These are phyloP conservation scores for Aspergillus chevalieri DNA, from an alignment of 2,329 filamentous ascomycete genomes.

Conservation along the genomic window DNA sequence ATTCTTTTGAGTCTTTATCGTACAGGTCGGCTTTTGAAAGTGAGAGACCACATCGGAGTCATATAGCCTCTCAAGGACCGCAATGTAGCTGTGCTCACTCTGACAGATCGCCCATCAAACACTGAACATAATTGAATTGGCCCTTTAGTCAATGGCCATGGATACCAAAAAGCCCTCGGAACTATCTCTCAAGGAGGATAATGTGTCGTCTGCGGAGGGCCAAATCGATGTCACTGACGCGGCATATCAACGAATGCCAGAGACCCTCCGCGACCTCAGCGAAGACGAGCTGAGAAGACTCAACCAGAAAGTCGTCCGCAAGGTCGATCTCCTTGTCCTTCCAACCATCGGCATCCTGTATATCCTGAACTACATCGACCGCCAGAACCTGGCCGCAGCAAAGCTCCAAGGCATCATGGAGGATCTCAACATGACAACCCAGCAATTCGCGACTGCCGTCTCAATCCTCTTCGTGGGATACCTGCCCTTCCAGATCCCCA, in stretches of 20 bases:
- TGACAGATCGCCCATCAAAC: too few species aligned
- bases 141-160: not conserved
- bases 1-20: too few species aligned
- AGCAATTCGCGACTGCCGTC: slow-evolving; percentile 28
- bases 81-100: too few species aligned
- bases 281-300: slow-evolving; percentile 17
- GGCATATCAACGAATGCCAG: slow-evolving; percentile 17
- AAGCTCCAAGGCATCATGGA: slow-evolving; percentile 38
- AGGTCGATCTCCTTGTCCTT: slow-evolving; percentile 25
- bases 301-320: slow-evolving; percentile 21
- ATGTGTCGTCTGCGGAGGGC: slow-evolving; percentile 17
- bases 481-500: slow-evolving; percentile 36
- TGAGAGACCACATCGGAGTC: too few species aligned
- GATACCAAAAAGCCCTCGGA: slow-evolving; percentile 14
- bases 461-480: slow-evolving; percentile 24
- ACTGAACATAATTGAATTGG: too few species aligned
- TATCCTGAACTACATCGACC: slow-evolving; percentile 39
- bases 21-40: too few species aligned
- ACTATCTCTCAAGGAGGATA: slow-evolving; percentile 8
- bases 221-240: slow-evolving; percentile 9
- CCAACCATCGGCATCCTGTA: slow-evolving; percentile 33
- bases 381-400: slow-evolving; percentile 33
- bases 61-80: too few species aligned
- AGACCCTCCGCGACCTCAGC: slow-evolving; percentile 17
- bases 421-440: slow-evolving; percentile 32